These are phyloP conservation scores for Cenchrus purpureus DNA, from an alignment of 176 grass and related monocot species.

Conservation along the genomic window DNA sequence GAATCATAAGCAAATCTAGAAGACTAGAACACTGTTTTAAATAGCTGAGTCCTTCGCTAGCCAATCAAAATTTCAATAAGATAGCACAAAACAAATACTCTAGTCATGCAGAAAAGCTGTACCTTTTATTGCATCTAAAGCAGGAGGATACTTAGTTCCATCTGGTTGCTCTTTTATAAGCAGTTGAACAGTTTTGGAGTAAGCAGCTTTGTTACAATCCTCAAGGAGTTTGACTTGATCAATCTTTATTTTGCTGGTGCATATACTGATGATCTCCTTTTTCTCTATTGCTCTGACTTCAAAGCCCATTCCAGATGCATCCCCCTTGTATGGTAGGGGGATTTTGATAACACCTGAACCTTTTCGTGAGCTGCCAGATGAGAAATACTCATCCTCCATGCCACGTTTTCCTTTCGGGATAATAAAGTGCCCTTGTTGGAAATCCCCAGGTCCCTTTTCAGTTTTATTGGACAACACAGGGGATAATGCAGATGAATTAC, in stretches of 20 bases:
- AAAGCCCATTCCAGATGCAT: constrained; percentile 69
- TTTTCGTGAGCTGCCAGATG: constrained; percentile 70
- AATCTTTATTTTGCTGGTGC: constrained; percentile 87
- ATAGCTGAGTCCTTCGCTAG: not conserved
- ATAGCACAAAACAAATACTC: constrained; percentile 16
- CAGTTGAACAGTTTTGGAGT: constrained; percentile 82
- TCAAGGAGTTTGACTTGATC: constrained; percentile 95
- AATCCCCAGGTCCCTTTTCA: constrained; percentile 61
- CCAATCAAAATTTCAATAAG: not conserved
- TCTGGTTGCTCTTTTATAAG: constrained; percentile 68
- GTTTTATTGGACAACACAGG: constrained; percentile 41
- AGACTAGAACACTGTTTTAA: not conserved
- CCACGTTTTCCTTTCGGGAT: constrained; percentile 90
- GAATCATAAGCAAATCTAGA: not conserved
- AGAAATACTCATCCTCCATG: constrained; percentile 84
- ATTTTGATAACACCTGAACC: constrained; percentile 76
- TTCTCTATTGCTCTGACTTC: constrained; percentile 79
- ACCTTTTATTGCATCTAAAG: constrained; percentile 93
- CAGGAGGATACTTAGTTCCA: constrained; percentile 75
- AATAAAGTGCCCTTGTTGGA: constrained; percentile 78
- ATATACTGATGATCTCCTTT: constrained; percentile 87
- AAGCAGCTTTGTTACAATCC: constrained; percentile 60
- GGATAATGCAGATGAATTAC: constrained; percentile 52
- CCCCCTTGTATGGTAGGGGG: constrained; percentile 70
- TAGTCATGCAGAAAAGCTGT: constrained; percentile 28